phyloP scores from a whole-genome alignment of 2,329 filamentous ascomycete genomes.

The Aspergillus udagawae region DNA sequence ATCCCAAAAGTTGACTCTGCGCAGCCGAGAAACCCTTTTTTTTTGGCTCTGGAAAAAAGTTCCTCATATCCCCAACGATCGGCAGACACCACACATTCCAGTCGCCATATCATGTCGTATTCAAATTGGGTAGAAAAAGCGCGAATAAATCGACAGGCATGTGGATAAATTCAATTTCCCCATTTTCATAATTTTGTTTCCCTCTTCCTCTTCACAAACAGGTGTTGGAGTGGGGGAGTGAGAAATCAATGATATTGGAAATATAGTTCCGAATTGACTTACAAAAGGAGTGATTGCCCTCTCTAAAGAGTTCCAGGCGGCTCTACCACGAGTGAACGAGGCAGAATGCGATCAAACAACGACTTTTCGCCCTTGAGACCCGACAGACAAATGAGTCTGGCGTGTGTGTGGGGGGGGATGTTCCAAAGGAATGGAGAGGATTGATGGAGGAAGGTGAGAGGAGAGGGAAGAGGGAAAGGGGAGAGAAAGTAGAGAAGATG shows the following conservation, averaged over 20 bases:
- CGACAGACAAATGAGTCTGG: slow-evolving; percentile 18
- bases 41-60: slow-evolving; percentile 1
- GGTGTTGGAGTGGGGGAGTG: neutral
- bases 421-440: slow-evolving; percentile 3
- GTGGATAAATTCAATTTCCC: neutral
- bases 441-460: slow-evolving; percentile 16
- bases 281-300: slow-evolving; percentile 24
- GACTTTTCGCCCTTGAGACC: slow-evolving; percentile 21
- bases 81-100: neutral
- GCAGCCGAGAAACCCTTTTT: slow-evolving; percentile 11
- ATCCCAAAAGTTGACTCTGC: slow-evolving; percentile 4
- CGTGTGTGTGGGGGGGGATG: slow-evolving; percentile 7
- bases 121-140: neutral
- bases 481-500: slow-evolving; percentile 22
- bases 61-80: neutral
- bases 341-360: slow-evolving; percentile 19
- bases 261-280: slow-evolving; percentile 16
- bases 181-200: neutral
- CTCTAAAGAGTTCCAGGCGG: slow-evolving; percentile 14
- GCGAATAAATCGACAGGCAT: neutral
- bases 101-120: neutral
- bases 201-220: neutral
- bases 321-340: slow-evolving; percentile 36
- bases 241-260: neutral
- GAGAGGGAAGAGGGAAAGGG: slow-evolving; percentile 20